phyloP scores from a whole-genome alignment of 1,284 basidiomycete genomes.

The Wolfiporia cocos region DNA sequence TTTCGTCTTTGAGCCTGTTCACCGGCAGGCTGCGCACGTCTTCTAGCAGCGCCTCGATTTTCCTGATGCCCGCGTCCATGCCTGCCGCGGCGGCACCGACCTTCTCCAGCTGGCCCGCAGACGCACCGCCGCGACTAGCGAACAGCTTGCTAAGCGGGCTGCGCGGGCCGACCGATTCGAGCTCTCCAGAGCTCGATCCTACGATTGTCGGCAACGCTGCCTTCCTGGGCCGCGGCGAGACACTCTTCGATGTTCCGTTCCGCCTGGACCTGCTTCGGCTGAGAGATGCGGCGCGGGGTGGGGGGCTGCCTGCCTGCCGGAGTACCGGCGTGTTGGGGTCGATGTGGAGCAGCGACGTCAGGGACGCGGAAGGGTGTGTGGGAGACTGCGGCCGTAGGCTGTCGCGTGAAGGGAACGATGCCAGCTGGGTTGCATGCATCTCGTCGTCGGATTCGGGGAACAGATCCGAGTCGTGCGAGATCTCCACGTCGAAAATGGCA shows the following conservation, averaged over 20 bases:
- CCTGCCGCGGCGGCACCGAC: constrained; percentile 20
- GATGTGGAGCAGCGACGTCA: constrained; percentile 2
- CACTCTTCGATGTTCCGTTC: constrained; percentile 13
- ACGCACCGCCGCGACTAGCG: constrained; percentile 15
- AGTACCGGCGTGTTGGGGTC: constrained; percentile 5
- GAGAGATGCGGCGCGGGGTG: constrained; percentile 7
- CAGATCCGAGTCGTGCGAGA: constrained; percentile 34
- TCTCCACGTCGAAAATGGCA: constrained; percentile 70
- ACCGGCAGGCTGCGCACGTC: constrained; percentile 58
- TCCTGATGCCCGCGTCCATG: constrained; percentile 39
- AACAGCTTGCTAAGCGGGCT: constrained; percentile 57
- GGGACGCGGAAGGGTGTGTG: constrained; percentile 4
- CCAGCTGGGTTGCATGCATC: constrained; percentile 18
- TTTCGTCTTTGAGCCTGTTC: constrained; percentile 62
- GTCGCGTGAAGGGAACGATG: constrained; percentile 38
- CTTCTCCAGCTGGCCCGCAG: constrained; percentile 10
- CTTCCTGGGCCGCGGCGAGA: constrained; percentile 19
- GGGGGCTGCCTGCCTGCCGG: constrained; percentile 9
- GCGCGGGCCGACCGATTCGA: constrained; percentile 23
- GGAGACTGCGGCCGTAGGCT: constrained; percentile 20
- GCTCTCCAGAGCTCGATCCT: constrained; percentile 24
- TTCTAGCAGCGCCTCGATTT: constrained; percentile 56
- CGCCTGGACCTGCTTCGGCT: constrained; percentile 9
- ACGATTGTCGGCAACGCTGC: constrained; percentile 21
- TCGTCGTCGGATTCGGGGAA: constrained; percentile 45